Base-by-base conservation (phyloP, 148 eudicot species). In the Camellia granthamiana region DNA sequence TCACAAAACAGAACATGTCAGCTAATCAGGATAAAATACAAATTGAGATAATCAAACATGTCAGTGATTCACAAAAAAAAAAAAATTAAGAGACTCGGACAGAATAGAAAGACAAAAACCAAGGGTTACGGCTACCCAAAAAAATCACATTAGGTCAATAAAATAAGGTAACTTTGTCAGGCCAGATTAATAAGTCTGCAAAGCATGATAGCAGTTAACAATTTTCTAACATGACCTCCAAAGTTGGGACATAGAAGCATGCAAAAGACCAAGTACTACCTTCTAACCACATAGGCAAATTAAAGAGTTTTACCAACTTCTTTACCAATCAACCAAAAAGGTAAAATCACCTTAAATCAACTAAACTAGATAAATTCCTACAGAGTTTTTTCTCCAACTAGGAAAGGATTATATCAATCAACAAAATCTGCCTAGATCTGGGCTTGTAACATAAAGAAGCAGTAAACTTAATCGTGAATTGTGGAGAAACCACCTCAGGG, bases 1-100 rank as follows among this genome's bases (percentile, higher is more conserved):
- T 80, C 83, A 83, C 81, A 79, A 80, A 83, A 72, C 75, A 79
- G 77, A 84, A 64, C 75, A 41, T 5, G 84, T 89, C 88, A 85
- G 90, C 76, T 44, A 69, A 77, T 46, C 70, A 77, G 21, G 21
- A 59, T 14, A 47, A 76, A 46, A 63, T 19, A 14, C 12, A 77
- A 77, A 14, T 38, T 63, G 11, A 38, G 78, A 65, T 7, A 15
- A 66, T 13, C 16, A 43, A 13, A 43, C 15, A 43, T 13, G 15
- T 73, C 76, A 72, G 42, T 23, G 61, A 72, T 70, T 14, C 14
- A 58, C 13, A 2, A 13, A 1, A 43, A 6, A 60, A 23, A 11
- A 9, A 58, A 6, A 15, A 58, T 43, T 56, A 69, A 9, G 46
- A 43, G 7, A 23, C 8, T 11, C 0, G 38, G 8, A 59, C 19